Evolutionary conservation across 768 basidiomycete species (phyloP).

Genomic region (Boletus reticulatus): DNA sequence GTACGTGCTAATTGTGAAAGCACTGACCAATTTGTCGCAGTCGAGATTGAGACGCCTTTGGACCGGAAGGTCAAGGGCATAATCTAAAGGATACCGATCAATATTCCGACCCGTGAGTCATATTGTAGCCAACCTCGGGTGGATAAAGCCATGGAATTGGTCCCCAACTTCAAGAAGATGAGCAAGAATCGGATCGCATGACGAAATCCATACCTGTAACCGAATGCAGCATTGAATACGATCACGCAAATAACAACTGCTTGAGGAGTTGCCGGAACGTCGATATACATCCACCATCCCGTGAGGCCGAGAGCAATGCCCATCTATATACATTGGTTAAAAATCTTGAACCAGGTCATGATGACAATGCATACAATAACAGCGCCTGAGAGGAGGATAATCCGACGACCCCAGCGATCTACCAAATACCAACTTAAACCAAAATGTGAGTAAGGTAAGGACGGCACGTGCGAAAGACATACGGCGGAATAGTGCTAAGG

Average conservation of each 20-base stretch:
- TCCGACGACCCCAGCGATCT: constrained; percentile 85
- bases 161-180: constrained; percentile 56
- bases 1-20: background rate
- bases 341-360: background rate
- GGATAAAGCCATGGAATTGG: constrained; percentile 88
- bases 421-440: constrained; percentile 83
- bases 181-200: background rate
- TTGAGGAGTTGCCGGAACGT: constrained; percentile 78
- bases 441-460: constrained; percentile 5
- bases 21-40: constrained; percentile 71
- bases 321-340: constrained; percentile 53
- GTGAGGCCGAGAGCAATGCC: constrained; percentile 73
- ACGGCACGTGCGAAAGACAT: constrained; percentile 26
- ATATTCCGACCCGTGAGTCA: background rate
- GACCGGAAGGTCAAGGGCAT: constrained; percentile 88
- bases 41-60: constrained; percentile 94
- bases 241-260: constrained; percentile 90
- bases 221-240: constrained; percentile 91
- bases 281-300: constrained; percentile 93
- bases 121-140: constrained; percentile 56
- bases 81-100: constrained; percentile 49
- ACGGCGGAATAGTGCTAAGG: constrained; percentile 82
- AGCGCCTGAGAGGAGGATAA: constrained; percentile 85
- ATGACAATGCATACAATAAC: constrained; percentile 53
- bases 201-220: constrained; percentile 57